Conservation (phyloP, 768 basidiomycete genomes). For the Aureoboletus auriporus region DNA sequence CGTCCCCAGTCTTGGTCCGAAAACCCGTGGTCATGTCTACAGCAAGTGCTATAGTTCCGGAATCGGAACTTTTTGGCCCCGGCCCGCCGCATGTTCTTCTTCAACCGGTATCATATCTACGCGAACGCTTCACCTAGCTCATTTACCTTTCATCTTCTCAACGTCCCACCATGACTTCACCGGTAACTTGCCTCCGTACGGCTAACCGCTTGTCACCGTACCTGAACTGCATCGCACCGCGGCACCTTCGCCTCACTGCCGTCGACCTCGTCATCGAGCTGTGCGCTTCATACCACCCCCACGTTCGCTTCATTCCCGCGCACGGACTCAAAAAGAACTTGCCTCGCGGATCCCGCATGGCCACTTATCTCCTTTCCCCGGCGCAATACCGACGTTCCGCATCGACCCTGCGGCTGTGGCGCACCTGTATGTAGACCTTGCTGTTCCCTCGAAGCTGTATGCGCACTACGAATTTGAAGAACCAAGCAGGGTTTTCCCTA, state of each 20-base stretch:
- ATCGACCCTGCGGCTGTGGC: slow-evolving; percentile 13
- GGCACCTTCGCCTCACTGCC: slow-evolving; percentile 6
- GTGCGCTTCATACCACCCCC: slow-evolving; percentile 7
- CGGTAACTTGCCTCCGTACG: slow-evolving; percentile 2
- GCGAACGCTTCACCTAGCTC: slow-evolving; percentile 11
- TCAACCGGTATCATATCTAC: slow-evolving; percentile 24
- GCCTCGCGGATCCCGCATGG: slow-evolving; percentile 31
- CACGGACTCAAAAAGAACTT: slow-evolving; percentile 8
- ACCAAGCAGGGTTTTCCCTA: not conserved
- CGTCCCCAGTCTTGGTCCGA: slow-evolving; percentile 6
- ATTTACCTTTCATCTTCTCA: not conserved
- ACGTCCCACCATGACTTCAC: slow-evolving; percentile 5
- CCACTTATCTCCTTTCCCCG: slow-evolving; percentile 11
- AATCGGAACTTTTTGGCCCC: slow-evolving; percentile 21
- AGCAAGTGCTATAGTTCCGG: slow-evolving; percentile 14
- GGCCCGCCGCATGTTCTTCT: slow-evolving; percentile 10
- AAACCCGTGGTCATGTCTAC: slow-evolving; percentile 14
- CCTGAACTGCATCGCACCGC: slow-evolving; percentile 19
- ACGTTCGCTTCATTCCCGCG: slow-evolving; percentile 30
- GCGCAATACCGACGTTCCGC: slow-evolving; percentile 16
- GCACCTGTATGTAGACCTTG: slow-evolving; percentile 1
- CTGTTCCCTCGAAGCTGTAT: slow-evolving; percentile 14
- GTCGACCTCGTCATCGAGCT: slow-evolving; percentile 23
- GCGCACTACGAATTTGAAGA: slow-evolving; percentile 1
- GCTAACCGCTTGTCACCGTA: slow-evolving; percentile 13